Percentiles rank a stretch among this genome's conserved stretches.
Evolutionary conservation across 2,329 filamentous ascomycete genomes (phyloP).

Genomic region (Magnaporthiopsis rhizophila): DNA sequence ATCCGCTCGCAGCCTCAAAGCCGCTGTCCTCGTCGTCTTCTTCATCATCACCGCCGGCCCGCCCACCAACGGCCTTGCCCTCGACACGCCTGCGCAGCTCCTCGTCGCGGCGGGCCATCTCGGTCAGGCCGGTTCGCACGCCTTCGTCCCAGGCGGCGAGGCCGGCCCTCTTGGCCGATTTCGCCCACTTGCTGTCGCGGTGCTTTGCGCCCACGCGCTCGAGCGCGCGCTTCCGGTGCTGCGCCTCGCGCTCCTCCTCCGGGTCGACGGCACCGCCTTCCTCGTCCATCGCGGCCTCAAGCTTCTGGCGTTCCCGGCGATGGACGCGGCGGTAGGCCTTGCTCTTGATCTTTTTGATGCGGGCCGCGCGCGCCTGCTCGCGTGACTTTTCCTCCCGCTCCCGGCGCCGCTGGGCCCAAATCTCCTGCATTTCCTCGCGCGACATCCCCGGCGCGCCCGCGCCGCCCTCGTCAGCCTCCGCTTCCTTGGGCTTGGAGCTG

Average conservation of each 20-base stretch:
- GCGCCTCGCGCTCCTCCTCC: slow-evolving; percentile 54
- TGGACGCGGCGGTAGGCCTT: slow-evolving; percentile 91
- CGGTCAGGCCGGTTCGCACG: slow-evolving; percentile 66
- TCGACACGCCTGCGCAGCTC: slow-evolving; percentile 74
- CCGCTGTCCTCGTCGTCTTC: slow-evolving; percentile 29
- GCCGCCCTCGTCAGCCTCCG: not conserved
- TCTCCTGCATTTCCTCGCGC: slow-evolving; percentile 63
- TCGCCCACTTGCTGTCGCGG: slow-evolving; percentile 87
- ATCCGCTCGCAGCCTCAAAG: slow-evolving; percentile 36
- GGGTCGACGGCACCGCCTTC: slow-evolving; percentile 55
- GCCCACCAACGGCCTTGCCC: slow-evolving; percentile 10
- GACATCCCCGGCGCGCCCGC: slow-evolving; percentile 44
- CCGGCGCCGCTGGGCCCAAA: slow-evolving; percentile 66
- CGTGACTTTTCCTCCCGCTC: slow-evolving; percentile 80
- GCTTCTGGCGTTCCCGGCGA: slow-evolving; percentile 61
- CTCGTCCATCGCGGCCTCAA: slow-evolving; percentile 41
- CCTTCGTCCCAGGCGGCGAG: slow-evolving; percentile 84
- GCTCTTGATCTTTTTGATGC: slow-evolving; percentile 98
- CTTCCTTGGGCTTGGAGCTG: slow-evolving; percentile 31
- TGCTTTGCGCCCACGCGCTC: slow-evolving; percentile 82
- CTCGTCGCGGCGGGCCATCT: slow-evolving; percentile 76
- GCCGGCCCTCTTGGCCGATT: slow-evolving; percentile 69
- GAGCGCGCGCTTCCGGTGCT: slow-evolving; percentile 68
- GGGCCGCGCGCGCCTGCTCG: slow-evolving; percentile 79
- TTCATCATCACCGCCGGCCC: slow-evolving; percentile 8